phyloP scores from a whole-genome alignment of 2,329 filamentous ascomycete genomes.

The Colletotrichum aenigma region DNA sequence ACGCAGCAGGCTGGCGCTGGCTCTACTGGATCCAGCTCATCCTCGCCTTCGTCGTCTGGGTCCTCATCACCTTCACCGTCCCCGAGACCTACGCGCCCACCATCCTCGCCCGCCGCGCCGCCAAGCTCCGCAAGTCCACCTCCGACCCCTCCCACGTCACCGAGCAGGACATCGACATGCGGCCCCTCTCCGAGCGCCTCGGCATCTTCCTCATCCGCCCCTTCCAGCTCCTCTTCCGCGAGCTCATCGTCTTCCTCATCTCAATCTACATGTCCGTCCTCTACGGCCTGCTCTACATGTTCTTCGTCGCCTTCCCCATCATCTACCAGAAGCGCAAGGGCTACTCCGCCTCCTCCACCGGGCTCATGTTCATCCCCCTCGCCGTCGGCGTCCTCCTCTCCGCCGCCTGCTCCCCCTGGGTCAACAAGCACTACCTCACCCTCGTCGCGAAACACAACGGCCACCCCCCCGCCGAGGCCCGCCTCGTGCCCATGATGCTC shows the following conservation, averaged over 20 bases:
- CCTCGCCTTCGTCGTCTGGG: slow-evolving; percentile 70
- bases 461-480: slow-evolving; percentile 76
- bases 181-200: slow-evolving; percentile 71
- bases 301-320: slow-evolving; percentile 72
- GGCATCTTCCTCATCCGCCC: slow-evolving; percentile 79
- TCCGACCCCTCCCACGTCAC: slow-evolving; percentile 74
- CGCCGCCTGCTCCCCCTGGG: slow-evolving; percentile 69
- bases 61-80: slow-evolving; percentile 84
- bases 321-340: slow-evolving; percentile 83
- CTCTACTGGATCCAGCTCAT: slow-evolving; percentile 89
- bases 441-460: slow-evolving; percentile 68
- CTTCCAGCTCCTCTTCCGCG: slow-evolving; percentile 83
- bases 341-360: slow-evolving; percentile 74
- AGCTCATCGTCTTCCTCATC: slow-evolving; percentile 86
- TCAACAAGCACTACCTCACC: slow-evolving; percentile 82
- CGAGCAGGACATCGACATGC: slow-evolving; percentile 78
- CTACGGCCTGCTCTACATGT: slow-evolving; percentile 78
- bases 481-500: slow-evolving; percentile 83
- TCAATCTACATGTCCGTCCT: slow-evolving; percentile 85
- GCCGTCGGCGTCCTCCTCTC: slow-evolving; percentile 76
- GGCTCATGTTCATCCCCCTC: slow-evolving; percentile 86
- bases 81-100: slow-evolving; percentile 88
- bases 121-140: slow-evolving; percentile 72
- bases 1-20: slow-evolving; percentile 78
- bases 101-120: slow-evolving; percentile 73